phyloP scores from a whole-genome alignment of 2,329 filamentous ascomycete genomes.

The Aspergillus sergii region DNA sequence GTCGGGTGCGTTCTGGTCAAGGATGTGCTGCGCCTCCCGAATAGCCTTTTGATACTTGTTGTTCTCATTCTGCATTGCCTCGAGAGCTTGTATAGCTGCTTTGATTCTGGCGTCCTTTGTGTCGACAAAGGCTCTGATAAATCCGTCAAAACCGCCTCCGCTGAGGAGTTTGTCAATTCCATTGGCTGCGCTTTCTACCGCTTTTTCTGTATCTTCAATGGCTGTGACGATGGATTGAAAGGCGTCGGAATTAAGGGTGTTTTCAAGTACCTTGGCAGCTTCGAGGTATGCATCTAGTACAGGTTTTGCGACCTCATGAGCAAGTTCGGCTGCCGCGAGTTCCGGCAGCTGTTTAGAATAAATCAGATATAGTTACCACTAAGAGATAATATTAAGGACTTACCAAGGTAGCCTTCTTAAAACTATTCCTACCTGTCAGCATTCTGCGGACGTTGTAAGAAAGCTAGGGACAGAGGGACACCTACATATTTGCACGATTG shows the following conservation, averaged over 20 bases:
- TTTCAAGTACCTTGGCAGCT: background rate
- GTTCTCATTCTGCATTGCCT: background rate
- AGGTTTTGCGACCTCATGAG: background rate
- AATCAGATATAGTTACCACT: background rate
- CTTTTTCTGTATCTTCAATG: background rate
- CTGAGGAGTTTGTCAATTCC: background rate
- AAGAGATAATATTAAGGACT: background rate
- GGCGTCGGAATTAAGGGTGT: background rate
- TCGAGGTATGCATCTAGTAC: accelerated
- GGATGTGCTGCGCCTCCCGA: background rate
- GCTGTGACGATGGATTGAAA: background rate
- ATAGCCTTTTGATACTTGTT: background rate
- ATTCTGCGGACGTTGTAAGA: background rate
- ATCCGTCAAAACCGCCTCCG: background rate
- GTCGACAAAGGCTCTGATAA: background rate
- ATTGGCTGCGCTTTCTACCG: background rate
- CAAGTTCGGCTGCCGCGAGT: background rate
- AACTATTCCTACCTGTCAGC: background rate
- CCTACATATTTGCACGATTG: accelerated
- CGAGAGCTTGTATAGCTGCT: background rate
- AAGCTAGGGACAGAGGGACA: background rate
- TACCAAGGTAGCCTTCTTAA: background rate
- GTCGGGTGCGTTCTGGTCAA: background rate
- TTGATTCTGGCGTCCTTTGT: background rate
- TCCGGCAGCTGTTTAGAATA: background rate